A percentile compares a stretch with the other conserved stretches of the same genome.
phyloP scores from a whole-genome alignment of 176 grass and related monocot genomes.

The Aegilops speltoides region DNA sequence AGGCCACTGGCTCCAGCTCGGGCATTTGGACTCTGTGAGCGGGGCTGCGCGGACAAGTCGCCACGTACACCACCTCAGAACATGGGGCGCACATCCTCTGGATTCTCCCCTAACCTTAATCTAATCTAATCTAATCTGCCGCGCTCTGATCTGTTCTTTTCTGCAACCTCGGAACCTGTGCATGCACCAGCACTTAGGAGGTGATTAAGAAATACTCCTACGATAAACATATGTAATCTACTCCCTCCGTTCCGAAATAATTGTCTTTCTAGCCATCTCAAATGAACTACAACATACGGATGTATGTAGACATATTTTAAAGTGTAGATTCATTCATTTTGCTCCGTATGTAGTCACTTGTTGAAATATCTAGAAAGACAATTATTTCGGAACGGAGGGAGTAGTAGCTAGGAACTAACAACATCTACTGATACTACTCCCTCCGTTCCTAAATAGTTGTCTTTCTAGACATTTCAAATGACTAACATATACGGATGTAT shows the following conservation, averaged over 20 bases:
- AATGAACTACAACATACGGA: no score
- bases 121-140: background rate
- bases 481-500: no score
- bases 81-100: slow-evolving; percentile 34
- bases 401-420: background rate
- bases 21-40: no score
- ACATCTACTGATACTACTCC: background rate
- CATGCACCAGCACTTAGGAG: background rate
- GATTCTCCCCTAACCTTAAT: background rate
- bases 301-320: no score
- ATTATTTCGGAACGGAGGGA: no score
- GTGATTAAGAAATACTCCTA: slow-evolving; percentile 18
- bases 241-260: no score
- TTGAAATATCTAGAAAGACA: no score
- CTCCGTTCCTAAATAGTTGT: no score
- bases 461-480: no score
- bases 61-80: slow-evolving; percentile 19
- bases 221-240: slow-evolving; percentile 7
- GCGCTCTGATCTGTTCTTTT: background rate
- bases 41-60: background rate
- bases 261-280: no score
- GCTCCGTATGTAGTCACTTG: no score
- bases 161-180: background rate
- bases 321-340: no score
- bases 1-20: background rate